A percentile compares a stretch with the other conserved stretches of the same genome.
These are phyloP conservation scores for Paraleonurus japonicus DNA, from an alignment of 257 asterid species.

Conservation along the genomic window DNA sequence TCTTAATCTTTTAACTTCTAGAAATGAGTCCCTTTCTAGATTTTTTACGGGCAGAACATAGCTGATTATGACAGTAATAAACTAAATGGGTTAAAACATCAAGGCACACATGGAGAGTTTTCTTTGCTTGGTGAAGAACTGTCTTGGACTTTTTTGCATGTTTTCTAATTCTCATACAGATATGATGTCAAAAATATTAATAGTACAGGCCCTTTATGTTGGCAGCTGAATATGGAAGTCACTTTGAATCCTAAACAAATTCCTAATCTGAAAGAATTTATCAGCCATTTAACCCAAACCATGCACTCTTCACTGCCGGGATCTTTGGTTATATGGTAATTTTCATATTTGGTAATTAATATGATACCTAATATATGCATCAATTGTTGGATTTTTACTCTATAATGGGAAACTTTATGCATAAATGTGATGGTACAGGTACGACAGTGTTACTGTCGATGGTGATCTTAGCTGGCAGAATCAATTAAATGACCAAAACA, in stretches of 20 bases:
- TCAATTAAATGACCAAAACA: constrained; percentile 74
- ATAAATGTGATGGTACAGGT: constrained; percentile 55
- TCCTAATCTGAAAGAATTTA: constrained; percentile 74
- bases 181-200: constrained; percentile 4
- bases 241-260: constrained; percentile 56
- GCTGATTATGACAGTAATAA: not conserved
- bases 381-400: constrained; percentile 1
- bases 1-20: not conserved
- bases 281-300: constrained; percentile 66
- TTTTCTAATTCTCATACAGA: not conserved
- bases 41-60: not conserved
- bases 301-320: constrained; percentile 88
- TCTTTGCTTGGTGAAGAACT: constrained; percentile 12
- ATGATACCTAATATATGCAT: not conserved
- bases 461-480: constrained; percentile 88
- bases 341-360: constrained; percentile 10
- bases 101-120: not conserved
- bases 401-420: not conserved
- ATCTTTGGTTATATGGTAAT: constrained; percentile 86
- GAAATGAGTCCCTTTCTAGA: not conserved
- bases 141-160: not conserved
- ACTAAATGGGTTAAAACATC: not conserved
- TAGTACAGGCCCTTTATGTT: constrained; percentile 8
- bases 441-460: constrained; percentile 76
- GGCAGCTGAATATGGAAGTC: constrained; percentile 88